Percentiles rank a stretch among this genome's conserved stretches.
phyloP scores from a whole-genome alignment of 768 basidiomycete species.

The Multifurca ochricompacta region DNA sequence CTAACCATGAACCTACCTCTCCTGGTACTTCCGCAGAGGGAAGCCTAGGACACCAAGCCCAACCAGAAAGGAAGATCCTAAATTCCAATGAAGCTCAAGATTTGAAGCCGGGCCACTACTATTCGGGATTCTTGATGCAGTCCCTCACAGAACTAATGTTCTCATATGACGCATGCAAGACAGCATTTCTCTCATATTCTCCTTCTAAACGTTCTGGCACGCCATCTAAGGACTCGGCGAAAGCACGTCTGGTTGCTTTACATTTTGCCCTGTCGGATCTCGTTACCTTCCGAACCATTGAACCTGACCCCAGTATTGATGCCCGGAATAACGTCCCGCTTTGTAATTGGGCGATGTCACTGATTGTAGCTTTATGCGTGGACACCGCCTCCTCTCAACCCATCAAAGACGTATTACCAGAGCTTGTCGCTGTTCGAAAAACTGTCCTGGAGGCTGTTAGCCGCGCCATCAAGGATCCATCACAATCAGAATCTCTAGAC shows the following conservation, averaged over 20 bases:
- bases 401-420: conserved; percentile 66
- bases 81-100: conserved; percentile 1
- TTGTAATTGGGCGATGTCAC: conserved; percentile 83
- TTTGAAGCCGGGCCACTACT: conserved; percentile 33
- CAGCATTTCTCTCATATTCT: conserved; percentile 74
- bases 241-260: conserved; percentile 60
- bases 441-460: conserved; percentile 85
- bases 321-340: conserved; percentile 51
- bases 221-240: conserved; percentile 53
- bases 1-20: conserved; percentile 1
- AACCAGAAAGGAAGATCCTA: neutral
- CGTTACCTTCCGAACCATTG: conserved; percentile 67
- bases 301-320: conserved; percentile 48
- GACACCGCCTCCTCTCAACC: conserved; percentile 64
- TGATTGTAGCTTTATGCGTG: conserved; percentile 88
- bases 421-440: conserved; percentile 86
- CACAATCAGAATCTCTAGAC: conserved; percentile 49
- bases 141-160: conserved; percentile 87
- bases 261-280: conserved; percentile 80
- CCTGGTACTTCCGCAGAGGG: conserved; percentile 1
- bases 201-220: conserved; percentile 53
- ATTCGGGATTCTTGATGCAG: conserved; percentile 83
- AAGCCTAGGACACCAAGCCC: neutral
- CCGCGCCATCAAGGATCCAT: conserved; percentile 76
- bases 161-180: conserved; percentile 88